Evolutionary conservation across 2,329 filamentous ascomycete species (phyloP).

Genomic region (Phaeosphaeria sp.): DNA sequence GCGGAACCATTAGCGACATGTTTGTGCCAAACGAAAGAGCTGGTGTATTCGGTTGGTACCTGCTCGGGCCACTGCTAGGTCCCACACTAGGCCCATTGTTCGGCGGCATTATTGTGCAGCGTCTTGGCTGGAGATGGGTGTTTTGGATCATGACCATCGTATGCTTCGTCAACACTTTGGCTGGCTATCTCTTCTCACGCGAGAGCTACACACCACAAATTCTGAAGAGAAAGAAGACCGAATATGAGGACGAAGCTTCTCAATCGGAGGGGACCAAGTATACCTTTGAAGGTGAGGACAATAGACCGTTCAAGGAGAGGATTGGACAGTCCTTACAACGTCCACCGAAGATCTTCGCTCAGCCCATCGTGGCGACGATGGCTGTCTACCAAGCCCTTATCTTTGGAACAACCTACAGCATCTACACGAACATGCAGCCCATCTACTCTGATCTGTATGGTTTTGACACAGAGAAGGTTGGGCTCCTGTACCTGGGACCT

Average conservation of each 20-base stretch:
- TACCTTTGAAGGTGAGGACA: conserved; percentile 52
- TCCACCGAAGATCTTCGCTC: conserved; percentile 52
- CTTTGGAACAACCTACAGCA: conserved; percentile 56
- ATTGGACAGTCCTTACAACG: conserved; percentile 47
- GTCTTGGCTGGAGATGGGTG: conserved; percentile 56
- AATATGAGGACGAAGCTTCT: conserved; percentile 38
- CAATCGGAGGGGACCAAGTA: conserved; percentile 42
- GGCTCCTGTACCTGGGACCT: conserved; percentile 54
- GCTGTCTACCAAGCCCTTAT: conserved; percentile 55
- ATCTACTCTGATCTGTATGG: conserved; percentile 54
- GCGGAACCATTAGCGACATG: conserved; percentile 61
- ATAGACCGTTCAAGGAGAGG: conserved; percentile 46
- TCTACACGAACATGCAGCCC: conserved; percentile 57
- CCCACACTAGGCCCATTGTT: conserved; percentile 52
- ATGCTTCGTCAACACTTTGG: conserved; percentile 50
- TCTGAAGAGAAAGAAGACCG: conserved; percentile 42
- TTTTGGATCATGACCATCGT: conserved; percentile 57
- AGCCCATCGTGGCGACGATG: conserved; percentile 57
- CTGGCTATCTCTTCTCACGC: conserved; percentile 52
- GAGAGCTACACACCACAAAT: conserved; percentile 55
- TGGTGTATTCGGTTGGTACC: conserved; percentile 55
- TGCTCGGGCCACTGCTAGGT: conserved; percentile 53
- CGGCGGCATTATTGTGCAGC: conserved; percentile 53
- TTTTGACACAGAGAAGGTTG: conserved; percentile 55
- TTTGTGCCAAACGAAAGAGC: conserved; percentile 55